Conservation (phyloP, 805 yeast species). For the Zygoascus bituminiphila region DNA sequence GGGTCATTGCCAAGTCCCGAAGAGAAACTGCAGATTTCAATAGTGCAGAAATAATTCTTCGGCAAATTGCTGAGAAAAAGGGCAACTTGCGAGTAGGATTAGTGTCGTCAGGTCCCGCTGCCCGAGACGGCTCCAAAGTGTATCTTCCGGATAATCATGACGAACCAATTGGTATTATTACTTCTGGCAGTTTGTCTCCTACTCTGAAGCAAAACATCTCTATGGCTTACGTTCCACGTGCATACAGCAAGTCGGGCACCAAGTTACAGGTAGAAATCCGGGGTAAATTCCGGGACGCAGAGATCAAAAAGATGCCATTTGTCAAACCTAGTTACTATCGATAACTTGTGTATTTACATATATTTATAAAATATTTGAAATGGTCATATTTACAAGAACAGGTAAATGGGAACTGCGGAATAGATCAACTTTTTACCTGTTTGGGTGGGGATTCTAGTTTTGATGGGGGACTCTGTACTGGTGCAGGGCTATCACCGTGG, state of each 20-base stretch:
- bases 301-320: slow-evolving; percentile 77
- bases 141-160: slow-evolving; percentile 45
- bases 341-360: slow-evolving; percentile 1
- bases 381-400: slow-evolving; percentile 18
- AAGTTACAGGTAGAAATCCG: slow-evolving; percentile 67
- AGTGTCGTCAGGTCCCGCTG: slow-evolving; percentile 77
- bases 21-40: slow-evolving; percentile 54
- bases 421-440: no score
- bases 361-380: neutral
- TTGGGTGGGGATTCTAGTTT: no score
- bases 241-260: slow-evolving; percentile 65
- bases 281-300: slow-evolving; percentile 72
- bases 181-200: slow-evolving; percentile 61
- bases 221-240: slow-evolving; percentile 77
- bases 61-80: slow-evolving; percentile 61
- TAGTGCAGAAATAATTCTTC: slow-evolving; percentile 62
- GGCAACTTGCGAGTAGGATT: slow-evolving; percentile 64
- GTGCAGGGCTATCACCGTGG: no score
- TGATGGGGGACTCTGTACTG: no score
- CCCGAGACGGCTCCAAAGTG: slow-evolving; percentile 70
- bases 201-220: slow-evolving; percentile 75
- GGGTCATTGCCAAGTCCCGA: slow-evolving; percentile 83
- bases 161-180: slow-evolving; percentile 48
- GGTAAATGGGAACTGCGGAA: no score
- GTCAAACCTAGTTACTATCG: slow-evolving; percentile 66